phyloP scores from a whole-genome alignment of 164 flowering plant genomes.

The Umbellularia californica region DNA sequence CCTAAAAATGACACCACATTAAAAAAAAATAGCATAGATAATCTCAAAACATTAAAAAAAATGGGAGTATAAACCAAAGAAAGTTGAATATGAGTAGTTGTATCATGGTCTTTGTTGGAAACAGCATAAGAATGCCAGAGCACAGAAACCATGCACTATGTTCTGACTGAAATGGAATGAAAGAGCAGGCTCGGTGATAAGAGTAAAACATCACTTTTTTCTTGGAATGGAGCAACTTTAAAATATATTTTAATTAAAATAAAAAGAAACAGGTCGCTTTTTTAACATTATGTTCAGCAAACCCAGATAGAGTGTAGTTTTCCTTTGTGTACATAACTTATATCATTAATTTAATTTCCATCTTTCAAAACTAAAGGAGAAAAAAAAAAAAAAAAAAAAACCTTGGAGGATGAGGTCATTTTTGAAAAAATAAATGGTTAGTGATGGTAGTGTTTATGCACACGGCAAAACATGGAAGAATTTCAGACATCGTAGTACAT shows the following conservation, averaged over 20 bases:
- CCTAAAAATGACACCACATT: slow-evolving; percentile 35
- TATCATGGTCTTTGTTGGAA: neutral
- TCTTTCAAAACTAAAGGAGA: no score
- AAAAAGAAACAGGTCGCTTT: no score
- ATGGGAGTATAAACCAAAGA: neutral
- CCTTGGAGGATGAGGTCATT: neutral
- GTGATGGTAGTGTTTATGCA: neutral
- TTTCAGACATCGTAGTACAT: no score
- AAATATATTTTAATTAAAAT: no score
- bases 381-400: no score
- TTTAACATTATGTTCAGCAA: no score
- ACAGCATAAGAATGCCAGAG: neutral
- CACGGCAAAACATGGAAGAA: no score
- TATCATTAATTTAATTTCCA: no score
- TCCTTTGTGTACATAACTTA: no score
- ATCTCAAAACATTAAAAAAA: neutral
- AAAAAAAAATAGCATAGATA: neutral
- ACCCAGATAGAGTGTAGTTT: no score
- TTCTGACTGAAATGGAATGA: neutral
- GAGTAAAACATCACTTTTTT: neutral
- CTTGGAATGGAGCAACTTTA: neutral
- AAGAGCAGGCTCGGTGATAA: neutral
- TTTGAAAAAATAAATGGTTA: no score
- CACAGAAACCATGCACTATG: no score
- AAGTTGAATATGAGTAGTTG: neutral